Percentiles rank a stretch among this genome's conserved stretches.
Conservation (phyloP, 352 stramenopile species). For the Pythium biforme region DNA sequence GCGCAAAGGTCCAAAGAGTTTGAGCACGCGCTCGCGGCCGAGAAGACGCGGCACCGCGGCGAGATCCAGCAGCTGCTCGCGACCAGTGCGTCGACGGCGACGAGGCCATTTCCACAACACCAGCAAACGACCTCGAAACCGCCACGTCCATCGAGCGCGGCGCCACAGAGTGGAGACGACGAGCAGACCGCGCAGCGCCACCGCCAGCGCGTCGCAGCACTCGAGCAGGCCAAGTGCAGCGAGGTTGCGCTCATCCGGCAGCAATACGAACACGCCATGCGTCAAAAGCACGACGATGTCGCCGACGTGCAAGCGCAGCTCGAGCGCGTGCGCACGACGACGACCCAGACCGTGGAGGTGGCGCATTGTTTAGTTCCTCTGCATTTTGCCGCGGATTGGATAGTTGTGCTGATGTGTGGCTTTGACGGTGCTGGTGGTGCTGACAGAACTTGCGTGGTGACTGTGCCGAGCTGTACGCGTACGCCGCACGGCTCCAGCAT, state of each 20-base stretch:
- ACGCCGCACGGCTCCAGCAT: conserved; percentile 41
- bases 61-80: conserved; percentile 63
- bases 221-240: conserved; percentile 65
- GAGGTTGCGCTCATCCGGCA: conserved; percentile 72
- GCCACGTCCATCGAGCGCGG: conserved; percentile 7
- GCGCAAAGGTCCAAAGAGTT: conserved; percentile 61
- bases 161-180: not conserved
- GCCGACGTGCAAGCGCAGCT: conserved; percentile 34
- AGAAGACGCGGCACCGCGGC: conserved; percentile 38
- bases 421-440: not conserved
- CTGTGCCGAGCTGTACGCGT: conserved; percentile 68
- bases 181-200: conserved; percentile 37
- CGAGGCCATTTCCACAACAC: not conserved
- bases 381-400: no score
- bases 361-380: not conserved
- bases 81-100: conserved; percentile 27
- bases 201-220: conserved; percentile 39
- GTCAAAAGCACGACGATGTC: conserved; percentile 50
- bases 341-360: conserved; percentile 48
- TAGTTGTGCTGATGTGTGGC: not conserved
- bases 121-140: conserved; percentile 28
- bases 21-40: conserved; percentile 49
- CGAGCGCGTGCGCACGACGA: conserved; percentile 37
- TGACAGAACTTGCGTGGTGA: conserved; percentile 61
- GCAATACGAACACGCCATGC: conserved; percentile 72